Conservation (phyloP, 768 basidiomycete species). For the Pisolithus orientalis region DNA sequence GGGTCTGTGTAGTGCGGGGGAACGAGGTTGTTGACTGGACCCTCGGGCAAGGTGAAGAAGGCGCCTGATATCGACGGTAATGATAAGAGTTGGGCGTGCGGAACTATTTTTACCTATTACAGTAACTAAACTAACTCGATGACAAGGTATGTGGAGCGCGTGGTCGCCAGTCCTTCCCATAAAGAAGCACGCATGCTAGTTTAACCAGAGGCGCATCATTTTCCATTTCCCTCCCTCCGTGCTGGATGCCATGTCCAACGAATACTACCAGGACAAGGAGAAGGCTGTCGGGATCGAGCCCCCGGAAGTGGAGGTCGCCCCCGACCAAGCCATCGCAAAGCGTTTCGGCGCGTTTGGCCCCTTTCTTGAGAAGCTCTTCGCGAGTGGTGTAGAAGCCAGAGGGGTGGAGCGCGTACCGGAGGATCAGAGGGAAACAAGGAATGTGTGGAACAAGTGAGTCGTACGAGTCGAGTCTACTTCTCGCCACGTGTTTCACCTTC, state of each 20-base stretch:
- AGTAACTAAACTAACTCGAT: too few relatives aligned
- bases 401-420: conserved; percentile 52
- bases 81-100: too few relatives aligned
- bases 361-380: conserved; percentile 34
- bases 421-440: conserved; percentile 37
- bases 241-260: neutral
- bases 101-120: too few relatives aligned
- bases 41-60: too few relatives aligned
- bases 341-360: conserved; percentile 27
- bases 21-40: too few relatives aligned
- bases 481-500: neutral
- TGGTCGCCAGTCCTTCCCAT: too few relatives aligned
- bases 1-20: too few relatives aligned
- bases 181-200: too few relatives aligned
- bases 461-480: neutral
- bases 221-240: neutral
- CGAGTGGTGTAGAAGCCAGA: conserved; percentile 45
- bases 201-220: too few relatives aligned
- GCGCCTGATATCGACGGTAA: too few relatives aligned
- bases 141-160: too few relatives aligned
- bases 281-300: conserved; percentile 2
- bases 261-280: conserved; percentile 15
- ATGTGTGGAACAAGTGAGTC: conserved; percentile 39
- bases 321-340: conserved; percentile 20
- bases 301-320: conserved; percentile 18